These are phyloP conservation scores for Aegilops sharonensis DNA, from an alignment of 176 grass and related monocot genomes.

Conservation along the genomic window DNA sequence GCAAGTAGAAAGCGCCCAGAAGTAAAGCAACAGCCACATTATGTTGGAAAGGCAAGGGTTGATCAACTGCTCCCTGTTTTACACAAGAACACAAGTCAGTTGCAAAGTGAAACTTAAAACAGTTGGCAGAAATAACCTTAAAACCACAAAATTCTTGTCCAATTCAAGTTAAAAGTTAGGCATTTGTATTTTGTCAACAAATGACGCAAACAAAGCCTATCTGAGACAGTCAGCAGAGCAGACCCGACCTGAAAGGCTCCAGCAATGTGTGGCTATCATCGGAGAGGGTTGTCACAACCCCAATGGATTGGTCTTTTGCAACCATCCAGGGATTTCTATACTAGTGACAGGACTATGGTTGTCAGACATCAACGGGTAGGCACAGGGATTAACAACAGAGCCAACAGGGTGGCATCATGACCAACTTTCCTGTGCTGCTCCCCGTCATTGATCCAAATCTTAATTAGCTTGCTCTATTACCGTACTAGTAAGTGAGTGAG, in stretches of 20 bases:
- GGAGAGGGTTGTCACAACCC: not conserved
- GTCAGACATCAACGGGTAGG: not conserved
- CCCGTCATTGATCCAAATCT: not conserved
- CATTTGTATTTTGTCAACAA: not conserved
- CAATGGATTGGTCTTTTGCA: not conserved
- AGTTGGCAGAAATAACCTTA: not conserved
- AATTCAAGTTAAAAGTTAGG: not conserved
- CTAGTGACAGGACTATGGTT: not conserved
- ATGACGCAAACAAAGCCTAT: not conserved
- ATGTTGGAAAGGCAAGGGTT: conserved; percentile 80
- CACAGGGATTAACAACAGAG: not conserved
- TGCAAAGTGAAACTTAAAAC: not conserved
- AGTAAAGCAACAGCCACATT: conserved; percentile 75
- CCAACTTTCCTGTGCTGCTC: not conserved
- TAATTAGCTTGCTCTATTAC: not conserved
- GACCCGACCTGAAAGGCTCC: not conserved
- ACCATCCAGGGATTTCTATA: not conserved
- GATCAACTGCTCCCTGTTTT: conserved; percentile 82
- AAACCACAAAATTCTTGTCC: not conserved
- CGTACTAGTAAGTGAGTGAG: not conserved
- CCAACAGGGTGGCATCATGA: not conserved
- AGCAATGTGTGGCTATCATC: not conserved
- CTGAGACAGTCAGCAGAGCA: not conserved
- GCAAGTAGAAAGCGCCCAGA: conserved; percentile 92
- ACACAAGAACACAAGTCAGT: conserved; percentile 27